A percentile compares a stretch with the other conserved stretches of the same genome.
These are phyloP conservation scores for Phoenix roebelenii DNA, from an alignment of 176 grass and related monocot species.

Conservation along the genomic window DNA sequence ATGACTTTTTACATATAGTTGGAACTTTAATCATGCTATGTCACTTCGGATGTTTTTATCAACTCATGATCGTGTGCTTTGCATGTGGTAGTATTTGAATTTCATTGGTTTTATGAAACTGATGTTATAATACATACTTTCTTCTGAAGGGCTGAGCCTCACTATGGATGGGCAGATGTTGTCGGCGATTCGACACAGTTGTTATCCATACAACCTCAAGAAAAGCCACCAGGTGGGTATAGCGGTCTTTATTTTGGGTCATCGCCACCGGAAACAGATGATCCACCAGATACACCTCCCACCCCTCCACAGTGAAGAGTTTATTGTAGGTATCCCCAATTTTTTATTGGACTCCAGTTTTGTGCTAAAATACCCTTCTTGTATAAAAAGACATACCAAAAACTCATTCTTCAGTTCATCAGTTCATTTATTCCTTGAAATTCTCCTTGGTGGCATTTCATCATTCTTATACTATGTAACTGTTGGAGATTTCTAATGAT, in stretches of 20 bases:
- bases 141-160: constrained; percentile 49
- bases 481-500: no score
- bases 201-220: constrained; percentile 59
- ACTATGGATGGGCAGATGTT: constrained; percentile 93
- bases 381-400: constrained; percentile 35
- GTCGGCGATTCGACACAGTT: constrained; percentile 86
- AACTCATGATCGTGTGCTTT: no score
- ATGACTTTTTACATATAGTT: neutral
- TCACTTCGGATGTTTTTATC: no score
- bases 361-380: constrained; percentile 33
- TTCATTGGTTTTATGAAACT: no score
- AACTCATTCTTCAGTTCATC: constrained; percentile 26
- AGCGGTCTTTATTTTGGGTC: constrained; percentile 50
- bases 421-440: constrained; percentile 42
- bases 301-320: constrained; percentile 32
- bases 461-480: no score
- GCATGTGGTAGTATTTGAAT: no score
- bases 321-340: neutral
- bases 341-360: constrained; percentile 37
- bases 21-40: no score
- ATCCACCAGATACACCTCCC: constrained; percentile 30
- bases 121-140: no score
- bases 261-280: constrained; percentile 25
- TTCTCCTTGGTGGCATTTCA: constrained; percentile 4
- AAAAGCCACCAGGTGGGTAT: constrained; percentile 59